Conservation (phyloP, 2,329 filamentous ascomycete species). For the Aspergillus ibericus region DNA sequence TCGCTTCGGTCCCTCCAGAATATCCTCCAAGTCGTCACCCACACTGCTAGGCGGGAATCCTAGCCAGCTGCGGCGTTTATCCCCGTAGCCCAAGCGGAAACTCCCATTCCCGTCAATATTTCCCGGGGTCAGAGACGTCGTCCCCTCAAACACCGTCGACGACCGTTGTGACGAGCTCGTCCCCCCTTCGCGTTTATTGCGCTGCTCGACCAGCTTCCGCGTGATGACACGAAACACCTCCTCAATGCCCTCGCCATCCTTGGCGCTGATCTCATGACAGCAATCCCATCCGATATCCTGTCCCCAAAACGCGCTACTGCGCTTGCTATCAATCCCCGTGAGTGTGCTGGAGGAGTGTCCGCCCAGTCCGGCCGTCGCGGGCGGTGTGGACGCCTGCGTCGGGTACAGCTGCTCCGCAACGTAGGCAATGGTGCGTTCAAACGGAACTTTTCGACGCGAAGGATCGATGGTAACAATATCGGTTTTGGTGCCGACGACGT, state of each 20-base stretch:
- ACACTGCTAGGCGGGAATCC: slow-evolving; percentile 56
- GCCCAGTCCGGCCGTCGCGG: slow-evolving; percentile 58
- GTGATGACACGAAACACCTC: slow-evolving; percentile 93
- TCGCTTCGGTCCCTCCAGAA: slow-evolving; percentile 33
- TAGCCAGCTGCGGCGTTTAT: slow-evolving; percentile 67
- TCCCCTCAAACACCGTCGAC: slow-evolving; percentile 46
- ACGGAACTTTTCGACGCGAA: slow-evolving; percentile 75
- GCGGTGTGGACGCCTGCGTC: slow-evolving; percentile 65
- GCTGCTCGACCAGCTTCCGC: slow-evolving; percentile 76
- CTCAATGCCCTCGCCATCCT: slow-evolving; percentile 92
- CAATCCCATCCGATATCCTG: slow-evolving; percentile 95
- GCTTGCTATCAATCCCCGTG: slow-evolving; percentile 45
- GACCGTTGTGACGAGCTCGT: slow-evolving; percentile 42
- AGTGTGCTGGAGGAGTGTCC: slow-evolving; percentile 21
- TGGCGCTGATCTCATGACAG: slow-evolving; percentile 93
- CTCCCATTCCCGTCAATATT: slow-evolving; percentile 53
- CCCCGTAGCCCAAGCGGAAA: slow-evolving; percentile 59
- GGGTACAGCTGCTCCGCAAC: slow-evolving; percentile 88
- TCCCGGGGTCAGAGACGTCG: slow-evolving; percentile 50
- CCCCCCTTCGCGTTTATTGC: slow-evolving; percentile 54
- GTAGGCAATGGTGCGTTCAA: slow-evolving; percentile 93
- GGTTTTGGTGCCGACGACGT: slow-evolving; percentile 92
- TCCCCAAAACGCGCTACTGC: slow-evolving; percentile 65
- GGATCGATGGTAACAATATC: slow-evolving; percentile 89
- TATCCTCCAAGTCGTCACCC: slow-evolving; percentile 34